A percentile compares a stretch with the other conserved stretches of the same genome.
phyloP scores from a whole-genome alignment of 2,329 filamentous ascomycete species.

The Trichoderma lentiforme region DNA sequence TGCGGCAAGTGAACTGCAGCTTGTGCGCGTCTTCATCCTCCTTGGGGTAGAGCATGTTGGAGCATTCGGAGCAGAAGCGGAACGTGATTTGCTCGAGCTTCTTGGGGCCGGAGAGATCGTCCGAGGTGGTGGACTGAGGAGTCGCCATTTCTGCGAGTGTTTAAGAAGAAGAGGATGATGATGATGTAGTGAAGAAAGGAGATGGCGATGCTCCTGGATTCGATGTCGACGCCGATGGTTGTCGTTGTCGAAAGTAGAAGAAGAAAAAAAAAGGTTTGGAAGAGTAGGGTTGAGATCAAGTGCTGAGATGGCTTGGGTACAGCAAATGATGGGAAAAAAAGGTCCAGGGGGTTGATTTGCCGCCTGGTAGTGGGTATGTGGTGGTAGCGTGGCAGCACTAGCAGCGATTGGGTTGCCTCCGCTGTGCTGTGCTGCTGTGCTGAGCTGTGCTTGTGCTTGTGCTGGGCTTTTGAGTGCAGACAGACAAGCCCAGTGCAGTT shows the following conservation, averaged over 20 bases:
- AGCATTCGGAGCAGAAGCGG: conserved; percentile 97
- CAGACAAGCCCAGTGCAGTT: not conserved
- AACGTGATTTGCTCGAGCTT: conserved; percentile 83
- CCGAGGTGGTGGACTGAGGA: conserved; percentile 49
- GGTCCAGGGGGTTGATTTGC: not conserved
- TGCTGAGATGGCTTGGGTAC: not conserved
- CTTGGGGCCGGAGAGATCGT: conserved; percentile 45
- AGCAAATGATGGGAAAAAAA: not conserved
- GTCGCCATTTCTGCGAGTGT: conserved; percentile 48
- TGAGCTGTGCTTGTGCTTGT: not conserved
- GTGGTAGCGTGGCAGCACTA: not conserved
- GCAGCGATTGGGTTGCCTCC: not conserved
- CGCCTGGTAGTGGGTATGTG: not conserved
- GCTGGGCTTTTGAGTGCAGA: not conserved
- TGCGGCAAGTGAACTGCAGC: conserved; percentile 93
- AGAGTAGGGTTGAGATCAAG: not conserved
- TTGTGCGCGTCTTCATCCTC: conserved; percentile 82
- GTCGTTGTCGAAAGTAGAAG: not conserved
- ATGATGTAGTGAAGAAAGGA: not conserved
- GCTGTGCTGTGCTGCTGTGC: not conserved
- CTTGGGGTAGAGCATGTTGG: conserved; percentile 96
- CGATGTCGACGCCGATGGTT: not conserved
- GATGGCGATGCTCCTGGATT: not conserved
- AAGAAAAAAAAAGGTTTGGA: not conserved
- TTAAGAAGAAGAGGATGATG: not conserved